phyloP scores from a whole-genome alignment of 257 asterid species.

The Solanum gandarillasii region DNA sequence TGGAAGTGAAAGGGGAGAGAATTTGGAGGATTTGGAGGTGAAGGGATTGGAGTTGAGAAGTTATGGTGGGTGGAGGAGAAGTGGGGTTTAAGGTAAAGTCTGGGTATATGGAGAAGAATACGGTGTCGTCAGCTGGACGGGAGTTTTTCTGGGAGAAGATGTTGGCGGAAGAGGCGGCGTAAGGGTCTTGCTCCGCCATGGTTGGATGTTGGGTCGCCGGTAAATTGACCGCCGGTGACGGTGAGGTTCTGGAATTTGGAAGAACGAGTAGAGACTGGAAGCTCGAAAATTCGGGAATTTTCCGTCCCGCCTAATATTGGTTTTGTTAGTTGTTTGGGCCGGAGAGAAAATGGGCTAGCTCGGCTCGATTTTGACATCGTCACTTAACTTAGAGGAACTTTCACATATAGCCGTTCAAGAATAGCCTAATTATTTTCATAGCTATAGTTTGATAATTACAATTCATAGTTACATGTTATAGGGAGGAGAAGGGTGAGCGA shows the following conservation, averaged over 20 bases:
- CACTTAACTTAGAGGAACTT: no score
- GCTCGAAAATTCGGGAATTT: background rate
- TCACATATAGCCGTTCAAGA: no score
- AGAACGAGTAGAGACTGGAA: background rate
- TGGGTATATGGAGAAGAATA: constrained; percentile 62
- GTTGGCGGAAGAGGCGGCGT: constrained; percentile 24
- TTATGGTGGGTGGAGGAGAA: constrained; percentile 3
- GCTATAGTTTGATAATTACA: no score
- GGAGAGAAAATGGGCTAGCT: background rate
- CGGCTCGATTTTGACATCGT: no score
- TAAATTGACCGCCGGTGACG: background rate
- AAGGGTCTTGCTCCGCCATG: constrained; percentile 32
- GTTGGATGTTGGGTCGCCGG: background rate
- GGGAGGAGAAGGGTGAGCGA: no score
- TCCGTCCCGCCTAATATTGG: background rate
- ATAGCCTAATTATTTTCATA: no score
- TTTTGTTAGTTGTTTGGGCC: background rate
- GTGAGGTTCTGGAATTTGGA: background rate
- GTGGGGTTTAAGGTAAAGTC: constrained; percentile 30
- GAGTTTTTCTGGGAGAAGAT: constrained; percentile 38
- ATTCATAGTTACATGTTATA: no score
- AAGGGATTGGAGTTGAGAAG: constrained; percentile 51
- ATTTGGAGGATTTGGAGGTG: constrained; percentile 58
- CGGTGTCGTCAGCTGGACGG: constrained; percentile 64
- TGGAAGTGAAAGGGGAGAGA: constrained; percentile 28